phyloP scores from a whole-genome alignment of 208 protist species.

The Trypanosoma mega region DNA sequence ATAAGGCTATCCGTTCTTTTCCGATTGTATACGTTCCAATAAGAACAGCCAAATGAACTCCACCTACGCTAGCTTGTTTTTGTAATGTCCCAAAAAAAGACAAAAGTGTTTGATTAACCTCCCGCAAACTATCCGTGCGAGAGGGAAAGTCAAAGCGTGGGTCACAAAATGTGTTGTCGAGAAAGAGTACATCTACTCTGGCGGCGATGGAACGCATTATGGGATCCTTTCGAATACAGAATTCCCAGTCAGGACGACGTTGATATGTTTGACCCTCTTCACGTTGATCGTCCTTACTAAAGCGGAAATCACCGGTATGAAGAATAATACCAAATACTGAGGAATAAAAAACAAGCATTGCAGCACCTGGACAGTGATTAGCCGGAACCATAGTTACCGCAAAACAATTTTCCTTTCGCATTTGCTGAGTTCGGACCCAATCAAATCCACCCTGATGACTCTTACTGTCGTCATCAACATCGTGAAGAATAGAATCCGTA shows the following conservation, averaged over 20 bases:
- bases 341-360: conserved; percentile 87
- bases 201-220: conserved; percentile 41
- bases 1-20: conserved; percentile 87
- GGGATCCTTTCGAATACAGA: conserved; percentile 52
- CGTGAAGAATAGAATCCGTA: no score
- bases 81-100: conserved; percentile 29
- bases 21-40: conserved; percentile 90
- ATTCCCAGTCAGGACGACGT: conserved; percentile 40
- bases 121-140: conserved; percentile 49
- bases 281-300: conserved; percentile 29
- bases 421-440: background rate
- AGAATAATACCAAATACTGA: conserved; percentile 57
- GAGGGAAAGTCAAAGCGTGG: conserved; percentile 77
- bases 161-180: conserved; percentile 94
- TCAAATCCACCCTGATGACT: conserved; percentile 14
- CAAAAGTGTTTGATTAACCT: conserved; percentile 48
- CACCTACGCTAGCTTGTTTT: background rate
- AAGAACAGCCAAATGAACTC: conserved; percentile 62
- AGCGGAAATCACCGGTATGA: conserved; percentile 94
- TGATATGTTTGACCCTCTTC: background rate
- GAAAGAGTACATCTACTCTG: conserved; percentile 74
- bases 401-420: conserved; percentile 22
- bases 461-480: conserved; percentile 3
- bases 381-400: conserved; percentile 67
- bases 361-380: conserved; percentile 92